These are phyloP conservation scores for Xylogone sp. DNA, from an alignment of 2,329 filamentous ascomycete species.

Conservation along the genomic window DNA sequence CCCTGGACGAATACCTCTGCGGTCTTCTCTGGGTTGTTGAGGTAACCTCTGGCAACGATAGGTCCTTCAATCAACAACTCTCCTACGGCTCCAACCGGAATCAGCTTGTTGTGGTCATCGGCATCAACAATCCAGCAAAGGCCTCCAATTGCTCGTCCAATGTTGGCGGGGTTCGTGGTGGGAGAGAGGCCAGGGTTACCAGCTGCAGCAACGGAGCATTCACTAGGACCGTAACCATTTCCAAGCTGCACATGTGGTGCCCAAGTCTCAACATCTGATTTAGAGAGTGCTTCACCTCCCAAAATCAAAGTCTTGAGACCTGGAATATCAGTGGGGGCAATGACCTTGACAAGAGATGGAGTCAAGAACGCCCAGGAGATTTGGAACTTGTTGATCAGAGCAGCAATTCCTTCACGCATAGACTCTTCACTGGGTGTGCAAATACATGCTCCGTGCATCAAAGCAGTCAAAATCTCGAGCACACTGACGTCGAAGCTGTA, in stretches of 20 bases:
- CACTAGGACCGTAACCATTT: conserved; percentile 72
- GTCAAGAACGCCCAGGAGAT: conserved; percentile 8
- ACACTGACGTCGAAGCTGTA: conserved; percentile 17
- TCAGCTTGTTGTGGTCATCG: conserved; percentile 4
- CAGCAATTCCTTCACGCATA: conserved; percentile 15
- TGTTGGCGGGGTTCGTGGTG: conserved; percentile 1
- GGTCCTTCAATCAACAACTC: conserved; percentile 10
- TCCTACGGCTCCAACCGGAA: conserved; percentile 8
- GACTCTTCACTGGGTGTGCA: conserved; percentile 18
- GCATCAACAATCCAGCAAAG: conserved; percentile 11
- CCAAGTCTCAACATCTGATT: conserved; percentile 48
- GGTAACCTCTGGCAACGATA: conserved; percentile 7
- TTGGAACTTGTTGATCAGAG: conserved; percentile 10
- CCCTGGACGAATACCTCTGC: conserved; percentile 5
- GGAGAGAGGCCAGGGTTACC: conserved; percentile 7
- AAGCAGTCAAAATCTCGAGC: conserved; percentile 13
- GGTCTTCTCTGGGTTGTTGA: conserved; percentile 5
- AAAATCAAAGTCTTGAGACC: conserved; percentile 2
- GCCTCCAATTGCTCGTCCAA: conserved; percentile 2
- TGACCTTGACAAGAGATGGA: conserved; percentile 9
- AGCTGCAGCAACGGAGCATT: conserved; percentile 62
- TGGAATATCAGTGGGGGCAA: not conserved
- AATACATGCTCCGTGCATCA: conserved; percentile 12
- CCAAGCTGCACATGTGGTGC: conserved; percentile 32
- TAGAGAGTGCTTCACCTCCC: conserved; percentile 39